A percentile compares a stretch with the other conserved stretches of the same genome.
Conservation (phyloP, 2,329 filamentous ascomycete species). For the Fusarium sp. region DNA sequence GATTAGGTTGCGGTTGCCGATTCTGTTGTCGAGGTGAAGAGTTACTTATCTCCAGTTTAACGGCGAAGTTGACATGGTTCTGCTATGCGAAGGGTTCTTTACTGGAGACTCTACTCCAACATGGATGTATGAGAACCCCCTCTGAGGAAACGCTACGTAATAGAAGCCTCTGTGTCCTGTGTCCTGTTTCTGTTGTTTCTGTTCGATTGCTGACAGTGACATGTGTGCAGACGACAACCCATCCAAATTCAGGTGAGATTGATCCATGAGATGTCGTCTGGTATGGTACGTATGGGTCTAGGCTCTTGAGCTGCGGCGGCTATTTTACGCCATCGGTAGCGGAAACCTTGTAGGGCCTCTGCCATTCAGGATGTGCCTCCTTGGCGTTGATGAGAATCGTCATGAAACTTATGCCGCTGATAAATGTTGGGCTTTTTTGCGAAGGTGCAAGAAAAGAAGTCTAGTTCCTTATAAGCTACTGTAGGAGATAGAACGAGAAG, state of each 20-base stretch:
- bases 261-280: conserved; percentile 18
- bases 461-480: background rate
- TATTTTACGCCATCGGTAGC: conserved; percentile 28
- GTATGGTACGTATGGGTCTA: conserved; percentile 20
- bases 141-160: background rate
- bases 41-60: conserved; percentile 21
- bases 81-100: conserved; percentile 9
- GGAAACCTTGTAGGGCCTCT: conserved; percentile 20
- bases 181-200: background rate
- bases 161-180: background rate
- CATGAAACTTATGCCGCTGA: conserved; percentile 11
- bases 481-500: background rate
- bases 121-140: background rate
- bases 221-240: background rate
- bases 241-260: background rate
- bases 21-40: conserved; percentile 18
- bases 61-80: conserved; percentile 10
- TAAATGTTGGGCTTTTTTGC: background rate
- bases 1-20: conserved; percentile 33
- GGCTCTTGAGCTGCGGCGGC: conserved; percentile 17
- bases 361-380: background rate
- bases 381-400: conserved; percentile 13
- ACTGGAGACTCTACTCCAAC: background rate
- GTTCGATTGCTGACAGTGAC: background rate
- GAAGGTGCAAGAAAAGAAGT: background rate